Conservation (phyloP, 1,284 basidiomycete genomes). For the Inonotus hispidus region DNA sequence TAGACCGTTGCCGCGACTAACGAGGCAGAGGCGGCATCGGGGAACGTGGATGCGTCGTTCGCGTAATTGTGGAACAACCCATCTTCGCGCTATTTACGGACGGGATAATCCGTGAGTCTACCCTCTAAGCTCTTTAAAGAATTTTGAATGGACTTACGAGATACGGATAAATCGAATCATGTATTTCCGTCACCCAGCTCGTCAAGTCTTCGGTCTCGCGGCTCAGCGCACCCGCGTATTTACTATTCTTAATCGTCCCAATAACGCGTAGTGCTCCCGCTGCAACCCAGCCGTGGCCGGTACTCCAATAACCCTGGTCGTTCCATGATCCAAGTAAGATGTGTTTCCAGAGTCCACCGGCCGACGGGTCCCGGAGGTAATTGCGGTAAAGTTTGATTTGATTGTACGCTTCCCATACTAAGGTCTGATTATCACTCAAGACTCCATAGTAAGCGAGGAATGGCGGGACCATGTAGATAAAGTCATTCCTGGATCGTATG, state of each 20-base stretch:
- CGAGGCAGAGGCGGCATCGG: constrained; percentile 71
- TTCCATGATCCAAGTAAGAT: constrained; percentile 50
- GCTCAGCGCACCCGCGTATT: constrained; percentile 44
- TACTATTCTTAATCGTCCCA: constrained; percentile 64
- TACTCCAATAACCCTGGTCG: constrained; percentile 69
- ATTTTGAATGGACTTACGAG: constrained; percentile 25
- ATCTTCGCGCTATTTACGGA: constrained; percentile 3
- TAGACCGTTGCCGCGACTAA: constrained; percentile 77
- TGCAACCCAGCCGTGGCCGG: constrained; percentile 83
- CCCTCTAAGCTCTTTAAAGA: background rate
- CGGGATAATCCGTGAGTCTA: background rate
- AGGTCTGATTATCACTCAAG: constrained; percentile 56
- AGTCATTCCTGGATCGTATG: constrained; percentile 40
- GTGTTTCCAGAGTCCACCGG: constrained; percentile 65
- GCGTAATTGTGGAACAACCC: constrained; percentile 76
- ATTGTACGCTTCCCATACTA: constrained; percentile 67
- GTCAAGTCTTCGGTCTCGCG: constrained; percentile 55
- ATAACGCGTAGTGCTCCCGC: constrained; percentile 81
- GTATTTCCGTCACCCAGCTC: constrained; percentile 69
- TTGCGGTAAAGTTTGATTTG: constrained; percentile 81
- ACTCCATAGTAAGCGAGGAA: constrained; percentile 89
- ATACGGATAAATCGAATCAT: constrained; percentile 58
- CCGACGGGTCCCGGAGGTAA: constrained; percentile 45
- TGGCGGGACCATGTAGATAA: constrained; percentile 86
- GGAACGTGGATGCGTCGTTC: constrained; percentile 55